Percentiles rank a stretch among this genome's conserved stretches.
Conservation (phyloP, 1,139 yeast genomes). For the Taiozyma sp. region DNA sequence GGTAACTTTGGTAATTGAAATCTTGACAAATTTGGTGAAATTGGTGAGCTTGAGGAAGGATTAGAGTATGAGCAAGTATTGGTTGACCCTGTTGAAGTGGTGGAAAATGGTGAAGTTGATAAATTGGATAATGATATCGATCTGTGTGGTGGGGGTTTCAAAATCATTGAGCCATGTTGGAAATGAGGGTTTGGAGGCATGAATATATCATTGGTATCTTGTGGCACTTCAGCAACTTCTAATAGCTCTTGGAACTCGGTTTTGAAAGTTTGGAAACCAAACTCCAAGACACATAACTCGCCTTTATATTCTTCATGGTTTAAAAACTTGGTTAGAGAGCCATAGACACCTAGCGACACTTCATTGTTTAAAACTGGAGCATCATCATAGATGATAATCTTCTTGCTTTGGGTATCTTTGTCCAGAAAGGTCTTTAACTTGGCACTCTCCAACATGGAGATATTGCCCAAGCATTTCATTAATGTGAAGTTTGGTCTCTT, state of each 20-base stretch:
- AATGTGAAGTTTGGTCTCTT: conserved; percentile 62
- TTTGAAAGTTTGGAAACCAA: conserved; percentile 31
- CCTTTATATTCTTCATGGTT: conserved; percentile 28
- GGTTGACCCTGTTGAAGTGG: conserved; percentile 1
- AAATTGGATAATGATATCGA: conserved; percentile 16
- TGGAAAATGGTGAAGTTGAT: conserved; percentile 9
- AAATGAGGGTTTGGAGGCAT: conserved; percentile 4
- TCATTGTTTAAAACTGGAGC: conserved; percentile 22
- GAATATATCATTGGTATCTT: not conserved
- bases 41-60: conserved; percentile 12
- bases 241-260: conserved; percentile 22
- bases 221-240: conserved; percentile 1
- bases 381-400: conserved; percentile 31
- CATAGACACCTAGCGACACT: conserved; percentile 36
- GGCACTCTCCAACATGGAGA: conserved; percentile 31
- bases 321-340: conserved; percentile 43
- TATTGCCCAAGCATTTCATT: conserved; percentile 34
- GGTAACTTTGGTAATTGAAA: conserved; percentile 29
- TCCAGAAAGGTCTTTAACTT: conserved; percentile 19
- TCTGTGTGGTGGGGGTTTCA: conserved; percentile 13
- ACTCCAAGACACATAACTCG: conserved; percentile 30
- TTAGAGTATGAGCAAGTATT: conserved; percentile 2
- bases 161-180: not conserved
- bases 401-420: conserved; percentile 7
- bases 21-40: conserved; percentile 31